phyloP scores from a whole-genome alignment of 129 eudicot genomes.

The Gnaphalium uliginosum region DNA sequence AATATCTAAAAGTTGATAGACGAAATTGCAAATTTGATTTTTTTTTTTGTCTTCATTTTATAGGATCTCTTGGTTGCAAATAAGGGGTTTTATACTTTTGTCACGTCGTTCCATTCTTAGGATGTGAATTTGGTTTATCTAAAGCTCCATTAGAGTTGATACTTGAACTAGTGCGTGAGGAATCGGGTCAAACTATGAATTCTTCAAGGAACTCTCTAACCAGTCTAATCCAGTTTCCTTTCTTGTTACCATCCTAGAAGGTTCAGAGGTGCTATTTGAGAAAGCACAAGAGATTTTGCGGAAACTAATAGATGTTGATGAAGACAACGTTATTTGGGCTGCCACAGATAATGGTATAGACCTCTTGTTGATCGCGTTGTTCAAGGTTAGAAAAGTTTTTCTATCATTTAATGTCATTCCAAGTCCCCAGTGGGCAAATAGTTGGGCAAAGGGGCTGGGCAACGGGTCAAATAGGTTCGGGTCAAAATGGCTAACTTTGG shows the following conservation, averaged over 20 bases:
- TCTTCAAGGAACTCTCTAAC: conserved; percentile 41
- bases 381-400: conserved; percentile 44
- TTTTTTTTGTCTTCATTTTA: neutral
- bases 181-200: conserved; percentile 37
- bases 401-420: neutral
- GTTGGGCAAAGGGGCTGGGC: neutral
- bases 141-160: conserved; percentile 54
- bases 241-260: conserved; percentile 41
- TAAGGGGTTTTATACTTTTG: conserved; percentile 46
- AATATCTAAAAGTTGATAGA: too few relatives aligned
- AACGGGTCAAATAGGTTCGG: neutral
- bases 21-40: too few relatives aligned
- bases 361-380: conserved; percentile 45
- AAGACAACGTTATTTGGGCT: conserved; percentile 39
- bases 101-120: conserved; percentile 48
- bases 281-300: conserved; percentile 44
- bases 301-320: conserved; percentile 52
- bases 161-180: conserved; percentile 45
- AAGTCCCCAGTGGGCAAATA: neutral
- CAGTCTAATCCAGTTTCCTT: conserved; percentile 40
- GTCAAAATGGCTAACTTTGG: neutral
- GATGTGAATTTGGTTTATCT: conserved; percentile 33
- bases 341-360: conserved; percentile 58
- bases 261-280: conserved; percentile 26
- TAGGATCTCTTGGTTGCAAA: conserved; percentile 52